Conservation (phyloP, 305 asterid genomes). For the Solanum hybrid region DNA sequence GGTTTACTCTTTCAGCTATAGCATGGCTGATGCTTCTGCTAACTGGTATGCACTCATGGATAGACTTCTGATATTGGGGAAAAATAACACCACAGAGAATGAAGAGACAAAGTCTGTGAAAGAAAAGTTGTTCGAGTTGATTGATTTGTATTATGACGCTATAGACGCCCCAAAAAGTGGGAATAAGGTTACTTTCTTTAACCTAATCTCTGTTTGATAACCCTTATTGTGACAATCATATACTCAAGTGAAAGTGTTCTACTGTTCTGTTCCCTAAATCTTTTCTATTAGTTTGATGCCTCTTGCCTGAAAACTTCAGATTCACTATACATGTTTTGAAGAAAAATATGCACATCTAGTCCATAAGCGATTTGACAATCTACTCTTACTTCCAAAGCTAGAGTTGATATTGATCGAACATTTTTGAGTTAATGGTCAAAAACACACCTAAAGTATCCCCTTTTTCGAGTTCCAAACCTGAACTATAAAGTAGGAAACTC, state of each 20-base stretch:
- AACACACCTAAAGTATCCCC: neutral
- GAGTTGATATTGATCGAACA: neutral
- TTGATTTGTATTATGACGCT: constrained; percentile 71
- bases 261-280: neutral
- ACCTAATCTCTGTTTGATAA: neutral
- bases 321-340: neutral
- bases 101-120: constrained; percentile 11
- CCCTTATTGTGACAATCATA: neutral
- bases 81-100: constrained; percentile 12
- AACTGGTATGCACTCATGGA: constrained; percentile 69
- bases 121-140: constrained; percentile 32
- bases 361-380: neutral
- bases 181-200: constrained; percentile 35
- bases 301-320: neutral
- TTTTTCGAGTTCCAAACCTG: neutral
- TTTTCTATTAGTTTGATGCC: neutral
- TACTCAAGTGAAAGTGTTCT: neutral
- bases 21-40: constrained; percentile 49
- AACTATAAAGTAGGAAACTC: neutral
- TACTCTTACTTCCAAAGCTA: neutral
- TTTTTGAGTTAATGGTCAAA: neutral
- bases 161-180: constrained; percentile 91
- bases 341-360: neutral
- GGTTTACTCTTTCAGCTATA: constrained; percentile 29
- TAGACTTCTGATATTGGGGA: constrained; percentile 40